Evolutionary conservation across 2,329 filamentous ascomycete species (phyloP), one percentile per base, ranked within the genome.

Genomic region (Alternaria panax): DNA sequence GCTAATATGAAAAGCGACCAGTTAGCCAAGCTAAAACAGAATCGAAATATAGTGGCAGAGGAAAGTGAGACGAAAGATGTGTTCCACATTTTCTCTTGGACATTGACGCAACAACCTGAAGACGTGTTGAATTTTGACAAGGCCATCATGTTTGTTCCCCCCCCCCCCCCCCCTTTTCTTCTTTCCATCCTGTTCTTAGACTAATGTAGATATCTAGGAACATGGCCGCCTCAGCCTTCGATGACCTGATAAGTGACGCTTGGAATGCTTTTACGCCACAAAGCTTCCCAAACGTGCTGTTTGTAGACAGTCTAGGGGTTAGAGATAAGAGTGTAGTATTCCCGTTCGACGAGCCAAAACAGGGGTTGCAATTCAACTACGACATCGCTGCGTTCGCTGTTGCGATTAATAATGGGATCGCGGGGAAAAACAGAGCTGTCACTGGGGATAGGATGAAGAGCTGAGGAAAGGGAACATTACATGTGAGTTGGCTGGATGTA

Each of bases 71-170:
- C 66, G n/a, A 77, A 73, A 57, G 74, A 76, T 54, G 65, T 58
- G 5, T 77, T 77, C 57, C 74, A 77, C 58, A 54, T 77, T 14
- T 63, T 78, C n/a, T 78, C 73, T 0, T 78, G 75, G 76, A 76
- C 74, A 2, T 62, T 78, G 8, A 78, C 75, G 1, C 74, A 78
- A 51, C 69, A 73, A 22, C 63, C 70, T 2, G 68, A 74, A 45
- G 75, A 78, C 36, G 68, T 78, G 1, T 56, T 76, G 16, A 75
- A 73, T 32, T 63, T 66, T 16, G 75, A 76, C 18, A 70, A 69
- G 6, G 74, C 74, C 7, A 76, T 77, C 24, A 65, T 78, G 57
- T 59, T 34, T 2, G 51, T 46, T 27, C 9, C 14, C 2, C 28
- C 4, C 28, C 9, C 14, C 8, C 27, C 6, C 8, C 11, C 12